phyloP scores from a whole-genome alignment of 2,329 filamentous ascomycete genomes.

The Sclerotinia borealis region DNA sequence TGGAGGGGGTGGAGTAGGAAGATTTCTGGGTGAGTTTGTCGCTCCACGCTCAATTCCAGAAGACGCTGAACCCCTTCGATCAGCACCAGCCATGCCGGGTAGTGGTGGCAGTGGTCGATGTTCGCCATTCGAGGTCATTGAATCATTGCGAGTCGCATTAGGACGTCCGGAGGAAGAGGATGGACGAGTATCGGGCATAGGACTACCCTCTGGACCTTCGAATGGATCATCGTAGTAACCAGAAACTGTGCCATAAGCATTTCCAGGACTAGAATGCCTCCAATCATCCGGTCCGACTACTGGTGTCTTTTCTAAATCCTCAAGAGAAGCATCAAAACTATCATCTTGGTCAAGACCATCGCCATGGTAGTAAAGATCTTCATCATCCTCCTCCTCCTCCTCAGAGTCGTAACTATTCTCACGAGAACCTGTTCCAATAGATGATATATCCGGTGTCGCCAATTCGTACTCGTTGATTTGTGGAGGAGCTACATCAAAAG shows the following conservation, averaged over 20 bases:
- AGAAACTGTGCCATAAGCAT: constrained; percentile 23
- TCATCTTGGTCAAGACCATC: constrained; percentile 61
- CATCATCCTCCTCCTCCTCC: constrained; percentile 68
- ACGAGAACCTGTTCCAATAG: constrained; percentile 79
- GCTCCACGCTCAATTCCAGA: constrained; percentile 65
- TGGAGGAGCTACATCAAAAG: constrained; percentile 88
- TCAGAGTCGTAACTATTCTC: constrained; percentile 90
- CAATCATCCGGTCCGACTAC: constrained; percentile 97
- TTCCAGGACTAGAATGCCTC: constrained; percentile 61
- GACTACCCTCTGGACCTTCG: constrained; percentile 55
- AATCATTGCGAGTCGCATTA: constrained; percentile 60
- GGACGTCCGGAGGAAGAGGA: constrained; percentile 39
- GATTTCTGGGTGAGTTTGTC: constrained; percentile 52
- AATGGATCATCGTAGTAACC: constrained; percentile 56
- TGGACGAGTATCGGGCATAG: constrained; percentile 49
- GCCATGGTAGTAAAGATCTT: constrained; percentile 49
- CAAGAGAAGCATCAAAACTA: constrained; percentile 91
- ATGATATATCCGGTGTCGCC: constrained; percentile 94
- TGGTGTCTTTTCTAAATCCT: constrained; percentile 94
- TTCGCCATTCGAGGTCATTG: constrained; percentile 71
- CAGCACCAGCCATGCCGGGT: constrained; percentile 51
- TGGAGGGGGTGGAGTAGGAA: constrained; percentile 66
- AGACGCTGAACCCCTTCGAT: constrained; percentile 44
- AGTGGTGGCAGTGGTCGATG: constrained; percentile 82
- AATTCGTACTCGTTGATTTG: constrained; percentile 98